phyloP scores from a whole-genome alignment of 768 basidiomycete genomes.

The Amanita muscaria region DNA sequence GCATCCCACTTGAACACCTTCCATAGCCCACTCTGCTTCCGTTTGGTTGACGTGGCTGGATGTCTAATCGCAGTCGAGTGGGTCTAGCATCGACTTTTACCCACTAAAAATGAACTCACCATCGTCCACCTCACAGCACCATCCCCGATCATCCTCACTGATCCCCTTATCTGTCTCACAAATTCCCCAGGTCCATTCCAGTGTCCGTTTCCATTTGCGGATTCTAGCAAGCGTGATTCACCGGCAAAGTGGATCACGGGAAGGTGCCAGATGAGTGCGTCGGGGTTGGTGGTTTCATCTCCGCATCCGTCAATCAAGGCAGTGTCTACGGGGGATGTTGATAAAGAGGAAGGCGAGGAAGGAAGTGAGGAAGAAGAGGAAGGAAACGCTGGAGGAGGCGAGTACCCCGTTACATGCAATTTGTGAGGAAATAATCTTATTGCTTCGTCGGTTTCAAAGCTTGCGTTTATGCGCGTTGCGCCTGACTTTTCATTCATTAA shows the following conservation, averaged over 20 bases:
- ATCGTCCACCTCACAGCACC: conserved; percentile 45
- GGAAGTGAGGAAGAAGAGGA: conserved; percentile 12
- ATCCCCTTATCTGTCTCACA: conserved; percentile 31
- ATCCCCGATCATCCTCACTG: conserved; percentile 39
- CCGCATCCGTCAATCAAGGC: too few species aligned
- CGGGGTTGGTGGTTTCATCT: conserved; percentile 13
- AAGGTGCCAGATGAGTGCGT: conserved; percentile 24
- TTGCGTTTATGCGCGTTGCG: conserved; percentile 12
- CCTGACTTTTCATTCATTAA: conserved; percentile 11
- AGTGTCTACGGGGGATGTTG: too few species aligned
- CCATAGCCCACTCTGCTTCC: conserved; percentile 40
- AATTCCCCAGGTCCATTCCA: conserved; percentile 8
- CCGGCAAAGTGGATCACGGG: conserved; percentile 47
- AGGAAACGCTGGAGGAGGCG: conserved; percentile 18
- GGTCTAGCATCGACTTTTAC: too few species aligned
- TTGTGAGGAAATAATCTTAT: conserved; percentile 46
- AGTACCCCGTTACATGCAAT: conserved; percentile 33
- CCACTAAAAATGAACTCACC: too few species aligned
- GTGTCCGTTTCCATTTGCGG: conserved; percentile 16
- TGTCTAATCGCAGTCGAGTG: conserved; percentile 3
- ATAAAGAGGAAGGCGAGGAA: background rate
- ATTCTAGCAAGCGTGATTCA: conserved; percentile 27
- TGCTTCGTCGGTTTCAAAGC: conserved; percentile 29
- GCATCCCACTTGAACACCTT: conserved; percentile 50
- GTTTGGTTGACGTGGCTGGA: conserved; percentile 23